Evolutionary conservation across 495 filamentous ascomycete genomes (phyloP).

Genomic region (Parmelia sp.): DNA sequence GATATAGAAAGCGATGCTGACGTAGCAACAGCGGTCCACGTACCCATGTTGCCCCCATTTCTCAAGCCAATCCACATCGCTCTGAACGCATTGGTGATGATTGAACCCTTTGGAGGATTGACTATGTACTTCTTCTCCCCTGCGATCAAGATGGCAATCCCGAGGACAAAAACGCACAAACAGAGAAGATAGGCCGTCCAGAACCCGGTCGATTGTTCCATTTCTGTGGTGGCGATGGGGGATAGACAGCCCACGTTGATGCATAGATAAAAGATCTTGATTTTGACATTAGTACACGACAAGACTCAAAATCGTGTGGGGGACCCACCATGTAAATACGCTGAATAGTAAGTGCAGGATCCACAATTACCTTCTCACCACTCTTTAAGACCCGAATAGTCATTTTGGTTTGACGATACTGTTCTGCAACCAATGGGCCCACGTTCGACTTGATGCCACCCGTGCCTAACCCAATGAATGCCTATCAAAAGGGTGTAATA

Average conservation of each 20-base stretch:
- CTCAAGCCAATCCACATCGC: slow-evolving; percentile 53
- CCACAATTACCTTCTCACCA: slow-evolving; percentile 69
- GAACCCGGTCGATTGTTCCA: slow-evolving; percentile 63
- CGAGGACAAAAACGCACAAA: slow-evolving; percentile 52
- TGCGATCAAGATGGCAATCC: slow-evolving; percentile 45
- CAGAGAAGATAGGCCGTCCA: slow-evolving; percentile 72
- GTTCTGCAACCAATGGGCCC: slow-evolving; percentile 57
- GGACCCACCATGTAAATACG: slow-evolving; percentile 54
- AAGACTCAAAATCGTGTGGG: not conserved
- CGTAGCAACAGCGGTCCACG: not conserved
- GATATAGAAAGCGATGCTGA: not conserved
- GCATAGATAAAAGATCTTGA: slow-evolving; percentile 56
- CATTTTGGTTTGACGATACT: slow-evolving; percentile 61
- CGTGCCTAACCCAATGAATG: slow-evolving; percentile 45
- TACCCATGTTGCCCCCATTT: slow-evolving; percentile 34
- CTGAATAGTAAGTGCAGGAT: slow-evolving; percentile 68
- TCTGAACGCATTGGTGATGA: slow-evolving; percentile 57
- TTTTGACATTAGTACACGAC: not conserved
- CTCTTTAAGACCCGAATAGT: slow-evolving; percentile 44
- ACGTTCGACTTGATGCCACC: slow-evolving; percentile 75
- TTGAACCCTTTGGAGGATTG: slow-evolving; percentile 57
- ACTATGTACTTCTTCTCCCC: slow-evolving; percentile 54
- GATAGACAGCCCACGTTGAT: slow-evolving; percentile 72
- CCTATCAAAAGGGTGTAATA: slow-evolving; percentile 1
- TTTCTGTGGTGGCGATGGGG: slow-evolving; percentile 56